These are phyloP conservation scores for Metschnikowia kunwiensis DNA, from an alignment of 805 yeast genomes.

Conservation along the genomic window DNA sequence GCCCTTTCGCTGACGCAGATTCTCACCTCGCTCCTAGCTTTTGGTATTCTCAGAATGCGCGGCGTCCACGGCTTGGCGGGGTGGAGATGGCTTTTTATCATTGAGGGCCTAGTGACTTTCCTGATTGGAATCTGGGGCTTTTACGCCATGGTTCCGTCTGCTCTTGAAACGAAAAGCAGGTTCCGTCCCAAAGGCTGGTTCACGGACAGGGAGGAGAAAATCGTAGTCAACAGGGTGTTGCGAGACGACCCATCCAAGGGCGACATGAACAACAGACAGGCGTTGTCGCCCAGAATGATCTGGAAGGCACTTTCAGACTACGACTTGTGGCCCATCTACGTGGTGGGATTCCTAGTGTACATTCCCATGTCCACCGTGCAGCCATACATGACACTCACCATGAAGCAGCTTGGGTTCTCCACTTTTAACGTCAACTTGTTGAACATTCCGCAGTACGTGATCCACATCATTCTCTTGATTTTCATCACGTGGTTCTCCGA, in stretches of 20 bases:
- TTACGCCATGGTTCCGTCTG: constrained; percentile 53
- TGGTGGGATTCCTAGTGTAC: constrained; percentile 41
- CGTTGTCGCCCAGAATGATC: constrained; percentile 41
- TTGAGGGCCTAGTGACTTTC: constrained; percentile 60
- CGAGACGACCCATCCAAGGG: constrained; percentile 63
- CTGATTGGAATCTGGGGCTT: constrained; percentile 46
- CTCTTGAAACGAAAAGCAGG: constrained; percentile 50
- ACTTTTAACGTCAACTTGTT: constrained; percentile 52
- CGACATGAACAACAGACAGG: constrained; percentile 61
- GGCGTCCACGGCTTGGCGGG: constrained; percentile 45
- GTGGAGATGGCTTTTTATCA: constrained; percentile 65
- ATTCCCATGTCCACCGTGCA: constrained; percentile 17
- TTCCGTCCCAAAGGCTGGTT: constrained; percentile 49
- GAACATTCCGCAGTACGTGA: constrained; percentile 47
- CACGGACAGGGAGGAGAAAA: constrained; percentile 52
- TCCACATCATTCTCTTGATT: constrained; percentile 23
- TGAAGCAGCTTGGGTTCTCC: constrained; percentile 48
- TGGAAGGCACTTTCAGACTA: constrained; percentile 44
- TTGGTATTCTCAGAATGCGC: constrained; percentile 51
- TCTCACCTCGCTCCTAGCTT: constrained; percentile 45
- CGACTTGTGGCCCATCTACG: constrained; percentile 55
- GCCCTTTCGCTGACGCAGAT: constrained; percentile 49
- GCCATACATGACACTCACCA: constrained; percentile 47
- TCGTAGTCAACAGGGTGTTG: constrained; percentile 54
- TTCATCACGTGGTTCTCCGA: constrained; percentile 24